Evolutionary conservation across 1,284 basidiomycete genomes (phyloP), one percentile per base, ranked within the genome.

Genomic region (Boletus semigastroideus): DNA sequence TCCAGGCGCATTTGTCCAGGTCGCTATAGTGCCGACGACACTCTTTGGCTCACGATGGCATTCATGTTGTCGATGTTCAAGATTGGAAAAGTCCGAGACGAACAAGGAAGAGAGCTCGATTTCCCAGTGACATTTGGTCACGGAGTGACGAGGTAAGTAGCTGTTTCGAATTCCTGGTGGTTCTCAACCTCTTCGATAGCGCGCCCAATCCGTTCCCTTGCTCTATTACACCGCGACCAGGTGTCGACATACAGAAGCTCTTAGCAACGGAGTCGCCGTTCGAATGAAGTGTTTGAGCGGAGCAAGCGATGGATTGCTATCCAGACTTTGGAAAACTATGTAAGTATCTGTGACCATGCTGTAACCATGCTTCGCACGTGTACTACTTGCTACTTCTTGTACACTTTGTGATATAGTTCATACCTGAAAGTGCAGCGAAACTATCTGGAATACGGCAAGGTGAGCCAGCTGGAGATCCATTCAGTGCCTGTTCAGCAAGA

Each of bases 1-100:
- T 17, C 48, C 4, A 51, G 58, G 28, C 51, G 67, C 14, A 43
- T 65, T 8, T 69, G 69, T 25, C 66, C 59, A 9, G 69, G 69
- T 10, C 59, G 64, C 20, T 48, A 61, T 49, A 20, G 43, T 38
- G 64, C 69, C 5, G 67, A 66, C 14, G 47, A 33, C 13, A 55
- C 57, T 0, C 7, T 64, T 25, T 70, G 64, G 66, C 53, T 49
- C 48, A 53, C 48, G 11, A 56, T 70, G 17, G 58, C 53, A 5
- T 53, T 20, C 8, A 53, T 67, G 27, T 48, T 71, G 43, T 50
- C 44, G 6, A 30, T 30, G 27, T 59, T 65, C 34, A 60, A 54
- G 13, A 59, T 67, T 25, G 45, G 52, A 25, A 69, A 58, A 41
- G 49, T 47, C 14, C 41, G 46, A 1, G 55, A 53, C 12, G 52